Conservation (phyloP, 768 basidiomycete species). For the Pholiota conissans region DNA sequence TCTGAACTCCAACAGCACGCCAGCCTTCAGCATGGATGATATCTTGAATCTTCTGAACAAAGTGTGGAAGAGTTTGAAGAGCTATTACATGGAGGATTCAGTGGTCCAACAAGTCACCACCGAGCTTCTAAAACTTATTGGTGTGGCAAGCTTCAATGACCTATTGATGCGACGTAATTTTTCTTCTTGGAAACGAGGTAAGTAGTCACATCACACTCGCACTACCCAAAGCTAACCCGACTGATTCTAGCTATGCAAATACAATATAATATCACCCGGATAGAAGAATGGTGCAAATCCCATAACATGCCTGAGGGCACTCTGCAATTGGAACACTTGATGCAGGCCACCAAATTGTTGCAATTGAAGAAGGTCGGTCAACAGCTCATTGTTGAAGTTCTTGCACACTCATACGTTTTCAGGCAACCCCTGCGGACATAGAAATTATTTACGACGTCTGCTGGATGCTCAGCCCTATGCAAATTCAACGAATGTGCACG, state of each 20-base stretch:
- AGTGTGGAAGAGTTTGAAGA: conserved; percentile 97
- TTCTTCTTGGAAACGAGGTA: conserved; percentile 99
- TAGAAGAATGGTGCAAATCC: conserved; percentile 99
- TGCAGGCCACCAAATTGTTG: conserved; percentile 98
- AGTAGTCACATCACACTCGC: conserved; percentile 19
- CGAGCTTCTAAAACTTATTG: conserved; percentile 92
- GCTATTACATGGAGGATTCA: conserved; percentile 97
- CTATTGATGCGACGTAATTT: conserved; percentile 98
- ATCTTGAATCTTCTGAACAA: conserved; percentile 96
- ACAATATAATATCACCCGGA: conserved; percentile 97
- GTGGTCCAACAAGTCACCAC: conserved; percentile 95
- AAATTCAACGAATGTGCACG: conserved; percentile 98
- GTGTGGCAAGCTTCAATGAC: conserved; percentile 97
- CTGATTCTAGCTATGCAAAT: conserved; percentile 97
- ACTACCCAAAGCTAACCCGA: not conserved
- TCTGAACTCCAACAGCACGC: conserved; percentile 79
- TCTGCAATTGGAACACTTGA: conserved; percentile 95
- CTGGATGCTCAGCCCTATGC: conserved; percentile 99
- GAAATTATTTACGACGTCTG: conserved; percentile 99
- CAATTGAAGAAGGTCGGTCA: conserved; percentile 89
- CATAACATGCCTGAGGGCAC: conserved; percentile 99
- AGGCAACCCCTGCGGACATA: conserved; percentile 94
- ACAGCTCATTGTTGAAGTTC: not conserved
- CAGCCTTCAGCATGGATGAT: conserved; percentile 98
- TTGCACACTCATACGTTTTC: not conserved